phyloP scores from a whole-genome alignment of 805 yeast genomes.

The Saitoella complicata region DNA sequence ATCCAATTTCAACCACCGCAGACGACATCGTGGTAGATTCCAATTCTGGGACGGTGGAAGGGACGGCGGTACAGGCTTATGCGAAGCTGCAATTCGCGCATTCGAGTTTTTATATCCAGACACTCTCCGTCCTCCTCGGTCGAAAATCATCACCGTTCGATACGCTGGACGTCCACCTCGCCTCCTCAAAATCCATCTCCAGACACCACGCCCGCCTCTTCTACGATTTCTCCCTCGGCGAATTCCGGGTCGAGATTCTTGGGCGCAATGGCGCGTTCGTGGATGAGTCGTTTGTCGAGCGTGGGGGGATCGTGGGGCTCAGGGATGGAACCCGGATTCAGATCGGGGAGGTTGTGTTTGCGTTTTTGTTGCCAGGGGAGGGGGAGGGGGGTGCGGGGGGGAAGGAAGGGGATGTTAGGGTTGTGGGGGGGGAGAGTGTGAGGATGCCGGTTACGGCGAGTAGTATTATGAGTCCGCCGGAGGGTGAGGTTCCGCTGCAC shows the following conservation, averaged over 20 bases:
- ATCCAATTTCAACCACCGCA: no score
- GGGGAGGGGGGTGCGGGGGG: slow-evolving; percentile 5
- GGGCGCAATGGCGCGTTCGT: slow-evolving; percentile 97
- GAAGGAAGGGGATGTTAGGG: no score
- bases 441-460: no score
- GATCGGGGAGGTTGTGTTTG: slow-evolving; percentile 81
- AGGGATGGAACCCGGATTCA: slow-evolving; percentile 48
- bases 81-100: slow-evolving; percentile 68
- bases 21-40: no score
- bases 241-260: slow-evolving; percentile 78
- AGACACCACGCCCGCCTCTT: slow-evolving; percentile 90
- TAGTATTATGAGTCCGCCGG: no score
- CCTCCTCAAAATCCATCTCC: slow-evolving; percentile 83
- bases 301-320: slow-evolving; percentile 81
- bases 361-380: slow-evolving; percentile 67
- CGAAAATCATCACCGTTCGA: slow-evolving; percentile 24
- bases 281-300: slow-evolving; percentile 74
- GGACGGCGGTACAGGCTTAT: slow-evolving; percentile 19
- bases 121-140: slow-evolving; percentile 87
- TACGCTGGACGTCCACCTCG: slow-evolving; percentile 69
- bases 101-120: slow-evolving; percentile 90
- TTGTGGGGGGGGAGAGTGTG: no score
- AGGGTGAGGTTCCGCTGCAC: no score
- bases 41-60: no score
- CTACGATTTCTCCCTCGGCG: slow-evolving; percentile 88